phyloP scores from a whole-genome alignment of 257 asterid genomes.

The Fraxinus quadrangulata region DNA sequence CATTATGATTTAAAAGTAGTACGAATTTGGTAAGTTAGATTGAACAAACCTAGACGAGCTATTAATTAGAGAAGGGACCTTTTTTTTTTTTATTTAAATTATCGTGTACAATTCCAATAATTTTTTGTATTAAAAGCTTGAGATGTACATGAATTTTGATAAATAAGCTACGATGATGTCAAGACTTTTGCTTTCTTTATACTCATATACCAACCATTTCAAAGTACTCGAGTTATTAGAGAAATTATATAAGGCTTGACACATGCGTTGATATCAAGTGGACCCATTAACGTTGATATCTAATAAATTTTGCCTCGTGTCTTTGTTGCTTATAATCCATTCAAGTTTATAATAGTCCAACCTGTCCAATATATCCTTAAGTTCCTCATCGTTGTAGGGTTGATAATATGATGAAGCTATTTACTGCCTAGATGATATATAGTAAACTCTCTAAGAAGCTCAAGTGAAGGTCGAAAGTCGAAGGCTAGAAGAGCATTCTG shows the following conservation, averaged over 20 bases:
- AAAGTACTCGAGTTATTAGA: too few relatives aligned
- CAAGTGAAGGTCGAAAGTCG: background rate
- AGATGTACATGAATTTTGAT: background rate
- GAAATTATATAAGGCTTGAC: background rate
- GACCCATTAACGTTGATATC: background rate
- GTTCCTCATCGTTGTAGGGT: background rate
- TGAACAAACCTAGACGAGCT: background rate
- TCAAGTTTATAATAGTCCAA: background rate
- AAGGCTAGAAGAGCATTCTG: background rate
- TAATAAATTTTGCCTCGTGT: background rate
- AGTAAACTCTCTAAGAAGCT: background rate
- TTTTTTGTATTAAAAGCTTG: background rate
- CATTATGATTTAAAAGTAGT: background rate
- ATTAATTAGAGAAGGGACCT: background rate
- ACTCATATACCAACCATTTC: too few relatives aligned
- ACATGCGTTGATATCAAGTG: background rate
- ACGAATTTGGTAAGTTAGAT: background rate
- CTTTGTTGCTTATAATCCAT: background rate
- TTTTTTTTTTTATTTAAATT: too few relatives aligned
- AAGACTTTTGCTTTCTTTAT: background rate
- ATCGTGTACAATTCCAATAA: too few relatives aligned
- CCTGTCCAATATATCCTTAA: too few relatives aligned
- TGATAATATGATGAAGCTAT: background rate
- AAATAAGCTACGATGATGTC: background rate
- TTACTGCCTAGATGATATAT: background rate